Conservation (phyloP, 208 protist genomes). For the Trypanosoma lewisi region DNA sequence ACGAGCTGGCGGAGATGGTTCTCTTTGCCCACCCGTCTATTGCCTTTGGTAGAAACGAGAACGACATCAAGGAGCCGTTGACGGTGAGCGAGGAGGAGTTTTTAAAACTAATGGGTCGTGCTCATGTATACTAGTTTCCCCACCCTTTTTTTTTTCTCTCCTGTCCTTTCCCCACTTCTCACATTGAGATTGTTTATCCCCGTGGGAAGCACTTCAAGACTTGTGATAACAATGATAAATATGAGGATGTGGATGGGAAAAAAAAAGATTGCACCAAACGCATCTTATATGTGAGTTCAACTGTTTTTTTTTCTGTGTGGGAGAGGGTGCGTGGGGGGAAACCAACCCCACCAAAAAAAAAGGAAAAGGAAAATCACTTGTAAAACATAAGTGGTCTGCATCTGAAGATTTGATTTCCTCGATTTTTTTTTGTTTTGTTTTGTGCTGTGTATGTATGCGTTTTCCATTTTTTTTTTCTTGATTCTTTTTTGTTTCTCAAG, state of each 20-base stretch:
- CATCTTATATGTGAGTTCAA: too few relatives aligned
- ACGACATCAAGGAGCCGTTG: constrained; percentile 59
- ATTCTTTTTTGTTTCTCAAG: neutral
- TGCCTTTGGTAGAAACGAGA: constrained; percentile 45
- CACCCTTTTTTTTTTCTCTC: neutral
- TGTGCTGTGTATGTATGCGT: neutral
- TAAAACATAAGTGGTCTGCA: neutral
- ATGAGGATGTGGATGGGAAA: too few relatives aligned
- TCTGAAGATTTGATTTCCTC: neutral
- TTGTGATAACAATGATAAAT: too few relatives aligned
- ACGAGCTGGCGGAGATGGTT: constrained; percentile 97
- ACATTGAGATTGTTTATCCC: neutral
- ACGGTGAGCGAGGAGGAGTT: constrained; percentile 94
- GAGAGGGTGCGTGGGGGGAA: too few relatives aligned
- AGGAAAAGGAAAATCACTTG: too few relatives aligned
- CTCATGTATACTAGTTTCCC: constrained; percentile 74
- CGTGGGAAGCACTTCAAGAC: too few relatives aligned
- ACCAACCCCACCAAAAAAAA: too few relatives aligned
- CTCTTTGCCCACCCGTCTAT: constrained; percentile 86
- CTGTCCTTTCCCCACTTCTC: neutral
- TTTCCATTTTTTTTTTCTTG: constrained; percentile 12
- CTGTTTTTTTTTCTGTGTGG: too few relatives aligned
- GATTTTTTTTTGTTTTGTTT: constrained; percentile 2
- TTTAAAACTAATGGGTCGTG: constrained; percentile 95
- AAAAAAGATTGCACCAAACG: too few relatives aligned